Evolutionary conservation across 2,329 filamentous ascomycete genomes (phyloP).

Genomic region (Coleophoma eucalyptorum): DNA sequence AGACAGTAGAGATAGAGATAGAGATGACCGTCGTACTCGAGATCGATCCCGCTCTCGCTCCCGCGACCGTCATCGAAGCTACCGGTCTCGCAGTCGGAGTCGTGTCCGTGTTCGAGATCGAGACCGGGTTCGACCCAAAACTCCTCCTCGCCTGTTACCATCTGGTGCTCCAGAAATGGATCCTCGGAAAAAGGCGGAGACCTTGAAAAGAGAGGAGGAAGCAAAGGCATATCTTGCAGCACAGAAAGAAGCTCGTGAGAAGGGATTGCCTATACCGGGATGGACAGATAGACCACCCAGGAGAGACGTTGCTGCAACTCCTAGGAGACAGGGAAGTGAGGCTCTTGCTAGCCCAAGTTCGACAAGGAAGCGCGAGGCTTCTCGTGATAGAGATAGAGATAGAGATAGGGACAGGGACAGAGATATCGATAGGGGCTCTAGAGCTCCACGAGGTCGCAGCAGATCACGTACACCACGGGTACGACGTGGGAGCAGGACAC

Average conservation of each 20-base stretch:
- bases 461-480: conserved; percentile 17
- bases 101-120: conserved; percentile 11
- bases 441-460: conserved; percentile 25
- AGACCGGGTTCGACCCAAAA: conserved; percentile 11
- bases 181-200: conserved; percentile 53
- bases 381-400: conserved; percentile 22
- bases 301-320: conserved; percentile 7
- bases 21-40: conserved; percentile 24
- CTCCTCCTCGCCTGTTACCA: conserved; percentile 5
- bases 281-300: conserved; percentile 12
- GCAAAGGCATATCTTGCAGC: conserved; percentile 62
- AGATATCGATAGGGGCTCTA: conserved; percentile 8
- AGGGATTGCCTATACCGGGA: conserved; percentile 53
- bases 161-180: conserved; percentile 11
- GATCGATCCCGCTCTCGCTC: conserved; percentile 10
- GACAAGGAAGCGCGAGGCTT: conserved; percentile 23
- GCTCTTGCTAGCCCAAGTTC: conserved; percentile 17
- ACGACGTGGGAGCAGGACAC: conserved; percentile 21
- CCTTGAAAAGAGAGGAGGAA: conserved; percentile 58
- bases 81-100: conserved; percentile 17
- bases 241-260: conserved; percentile 55
- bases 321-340: conserved; percentile 12
- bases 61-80: conserved; percentile 16
- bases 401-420: conserved; percentile 20
- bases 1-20: conserved; percentile 16